phyloP scores from a whole-genome alignment of 2,329 filamentous ascomycete species.

The Lasiodiplodia sp. region DNA sequence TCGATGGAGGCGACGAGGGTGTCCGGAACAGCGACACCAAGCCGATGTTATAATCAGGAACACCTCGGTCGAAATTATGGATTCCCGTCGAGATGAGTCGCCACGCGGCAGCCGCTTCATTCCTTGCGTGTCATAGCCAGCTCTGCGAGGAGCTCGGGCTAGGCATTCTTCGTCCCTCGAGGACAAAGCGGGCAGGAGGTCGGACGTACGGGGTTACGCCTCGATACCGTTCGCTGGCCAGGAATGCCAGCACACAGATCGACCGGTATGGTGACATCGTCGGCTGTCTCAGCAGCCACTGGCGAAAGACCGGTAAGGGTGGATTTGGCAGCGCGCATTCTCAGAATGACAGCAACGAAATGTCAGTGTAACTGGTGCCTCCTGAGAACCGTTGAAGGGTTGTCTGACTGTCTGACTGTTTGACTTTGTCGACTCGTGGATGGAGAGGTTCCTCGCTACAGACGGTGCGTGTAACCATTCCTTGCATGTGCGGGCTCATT shows the following conservation, averaged over 20 bases:
- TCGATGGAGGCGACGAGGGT: conserved; percentile 20
- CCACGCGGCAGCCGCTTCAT: conserved; percentile 37
- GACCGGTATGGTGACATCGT: conserved; percentile 20
- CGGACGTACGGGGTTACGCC: conserved; percentile 26
- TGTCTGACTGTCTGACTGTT: conserved; percentile 1
- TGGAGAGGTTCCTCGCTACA: conserved; percentile 24
- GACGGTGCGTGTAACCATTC: conserved; percentile 26
- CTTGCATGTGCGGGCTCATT: conserved; percentile 37
- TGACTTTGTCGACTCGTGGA: conserved; percentile 11
- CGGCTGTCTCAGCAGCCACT: conserved; percentile 10
- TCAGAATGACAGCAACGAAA: conserved; percentile 6
- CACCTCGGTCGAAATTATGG: conserved; percentile 27
- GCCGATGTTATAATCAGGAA: conserved; percentile 24
- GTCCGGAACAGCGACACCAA: conserved; percentile 22
- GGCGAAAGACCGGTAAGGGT: conserved; percentile 8
- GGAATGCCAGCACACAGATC: conserved; percentile 34
- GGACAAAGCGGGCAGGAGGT: conserved; percentile 29
- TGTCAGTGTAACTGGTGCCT: background rate
- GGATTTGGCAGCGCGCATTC: background rate
- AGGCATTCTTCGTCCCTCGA: conserved; percentile 39
- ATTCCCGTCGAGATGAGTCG: conserved; percentile 33
- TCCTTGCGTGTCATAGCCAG: conserved; percentile 40
- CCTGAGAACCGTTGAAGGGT: conserved; percentile 8
- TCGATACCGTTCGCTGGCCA: background rate
- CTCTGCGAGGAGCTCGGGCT: conserved; percentile 34